A percentile compares a stretch with the other conserved stretches of the same genome.
These are phyloP conservation scores for Omphalotus guepiniiformis DNA, from an alignment of 768 basidiomycete species.

Conservation along the genomic window DNA sequence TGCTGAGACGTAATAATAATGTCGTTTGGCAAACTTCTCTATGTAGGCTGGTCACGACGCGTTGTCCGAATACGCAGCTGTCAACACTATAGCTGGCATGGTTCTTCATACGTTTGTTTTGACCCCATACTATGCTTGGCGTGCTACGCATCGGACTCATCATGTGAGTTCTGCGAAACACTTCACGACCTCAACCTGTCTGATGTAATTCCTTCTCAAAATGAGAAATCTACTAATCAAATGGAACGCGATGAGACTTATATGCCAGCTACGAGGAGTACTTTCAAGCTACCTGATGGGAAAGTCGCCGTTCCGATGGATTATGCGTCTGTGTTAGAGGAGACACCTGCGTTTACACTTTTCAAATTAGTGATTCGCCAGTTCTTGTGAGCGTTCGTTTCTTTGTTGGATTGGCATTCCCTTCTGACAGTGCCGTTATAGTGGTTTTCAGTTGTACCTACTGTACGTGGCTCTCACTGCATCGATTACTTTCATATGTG, in stretches of 20 bases:
- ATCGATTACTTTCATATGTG: neutral
- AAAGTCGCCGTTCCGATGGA: slow-evolving; percentile 36
- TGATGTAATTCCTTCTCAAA: neutral
- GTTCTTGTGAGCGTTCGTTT: slow-evolving; percentile 35
- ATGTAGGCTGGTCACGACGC: slow-evolving; percentile 47
- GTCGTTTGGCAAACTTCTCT: neutral
- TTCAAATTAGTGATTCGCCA: slow-evolving; percentile 46
- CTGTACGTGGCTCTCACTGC: slow-evolving; percentile 23
- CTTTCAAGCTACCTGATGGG: slow-evolving; percentile 41
- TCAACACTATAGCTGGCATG: slow-evolving; percentile 39
- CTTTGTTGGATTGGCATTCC: neutral
- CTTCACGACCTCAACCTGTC: no score
- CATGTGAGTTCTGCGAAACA: slow-evolving; percentile 52
- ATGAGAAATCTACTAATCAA: slow-evolving; percentile 42
- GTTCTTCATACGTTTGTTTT: slow-evolving; percentile 41
- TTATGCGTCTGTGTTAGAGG: slow-evolving; percentile 44
- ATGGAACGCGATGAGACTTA: slow-evolving; percentile 76
- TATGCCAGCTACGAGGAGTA: slow-evolving; percentile 42
- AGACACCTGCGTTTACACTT: slow-evolving; percentile 47
- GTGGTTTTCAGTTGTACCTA: slow-evolving; percentile 44
- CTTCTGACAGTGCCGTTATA: slow-evolving; percentile 9
- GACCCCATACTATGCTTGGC: slow-evolving; percentile 65
- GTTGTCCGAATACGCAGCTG: slow-evolving; percentile 32
- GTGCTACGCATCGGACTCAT: slow-evolving; percentile 56
- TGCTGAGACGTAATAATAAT: neutral